phyloP scores from a whole-genome alignment of 2,329 filamentous ascomycete species.

The Tolypocladium inflatum region DNA sequence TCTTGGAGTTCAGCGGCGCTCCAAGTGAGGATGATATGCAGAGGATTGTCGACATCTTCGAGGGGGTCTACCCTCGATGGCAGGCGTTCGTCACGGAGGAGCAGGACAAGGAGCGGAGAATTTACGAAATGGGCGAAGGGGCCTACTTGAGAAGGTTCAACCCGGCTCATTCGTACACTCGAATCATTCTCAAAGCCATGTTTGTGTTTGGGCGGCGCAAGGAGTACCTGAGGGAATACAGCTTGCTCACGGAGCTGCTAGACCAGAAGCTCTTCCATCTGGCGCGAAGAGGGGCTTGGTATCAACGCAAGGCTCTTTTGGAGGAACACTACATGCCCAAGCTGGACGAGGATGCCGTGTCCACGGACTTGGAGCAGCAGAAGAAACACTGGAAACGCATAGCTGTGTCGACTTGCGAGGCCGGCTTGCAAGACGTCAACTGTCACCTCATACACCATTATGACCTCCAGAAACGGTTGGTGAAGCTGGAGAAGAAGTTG shows the following conservation, averaged over 20 bases:
- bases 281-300: constrained; percentile 81
- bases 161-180: constrained; percentile 85
- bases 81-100: constrained; percentile 62
- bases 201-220: constrained; percentile 75
- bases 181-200: constrained; percentile 82
- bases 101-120: constrained; percentile 61
- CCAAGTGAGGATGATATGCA: constrained; percentile 56
- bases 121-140: constrained; percentile 77
- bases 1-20: constrained; percentile 71
- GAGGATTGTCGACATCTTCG: constrained; percentile 61
- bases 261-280: constrained; percentile 76
- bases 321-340: constrained; percentile 92
- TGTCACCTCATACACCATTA: constrained; percentile 92
- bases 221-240: constrained; percentile 67
- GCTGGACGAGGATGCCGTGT: constrained; percentile 34
- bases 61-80: constrained; percentile 76
- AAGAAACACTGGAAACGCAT: constrained; percentile 77
- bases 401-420: constrained; percentile 73
- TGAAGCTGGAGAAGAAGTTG: constrained; percentile 78
- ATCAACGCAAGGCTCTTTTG: constrained; percentile 85
- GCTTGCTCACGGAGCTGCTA: constrained; percentile 65
- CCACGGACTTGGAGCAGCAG: constrained; percentile 36
- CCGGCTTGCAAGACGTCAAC: constrained; percentile 74
- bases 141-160: constrained; percentile 85
- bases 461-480: constrained; percentile 87